These are phyloP conservation scores for Spergularia marina DNA, from an alignment of 148 eudicot species.

Conservation along the genomic window DNA sequence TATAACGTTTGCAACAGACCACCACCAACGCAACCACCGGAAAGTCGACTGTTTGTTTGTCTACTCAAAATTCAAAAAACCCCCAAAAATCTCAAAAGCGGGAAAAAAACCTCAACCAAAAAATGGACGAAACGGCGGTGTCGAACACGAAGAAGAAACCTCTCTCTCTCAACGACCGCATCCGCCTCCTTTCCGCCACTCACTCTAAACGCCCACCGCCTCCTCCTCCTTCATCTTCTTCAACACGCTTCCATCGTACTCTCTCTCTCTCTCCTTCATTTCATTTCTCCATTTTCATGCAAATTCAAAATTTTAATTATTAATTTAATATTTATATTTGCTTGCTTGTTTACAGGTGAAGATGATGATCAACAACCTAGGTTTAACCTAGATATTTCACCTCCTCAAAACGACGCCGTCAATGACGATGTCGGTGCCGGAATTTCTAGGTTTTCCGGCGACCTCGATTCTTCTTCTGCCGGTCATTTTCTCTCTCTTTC, in stretches of 20 bases:
- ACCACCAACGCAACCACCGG: not conserved
- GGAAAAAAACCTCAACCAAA: not conserved
- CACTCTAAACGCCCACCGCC: constrained; percentile 31
- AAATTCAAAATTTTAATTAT: not conserved
- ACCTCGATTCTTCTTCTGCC: constrained; percentile 40
- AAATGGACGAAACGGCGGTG: constrained; percentile 25
- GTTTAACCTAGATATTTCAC: constrained; percentile 4
- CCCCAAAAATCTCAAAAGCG: not conserved
- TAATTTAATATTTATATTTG: not conserved
- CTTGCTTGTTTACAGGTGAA: constrained; percentile 2
- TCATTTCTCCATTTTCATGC: not conserved
- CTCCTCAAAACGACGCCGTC: constrained; percentile 8
- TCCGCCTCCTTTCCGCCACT: constrained; percentile 50
- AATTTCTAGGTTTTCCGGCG: constrained; percentile 39
- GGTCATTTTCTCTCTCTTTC: constrained; percentile 16
- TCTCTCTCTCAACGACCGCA: constrained; percentile 62
- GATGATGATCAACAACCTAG: constrained; percentile 5
- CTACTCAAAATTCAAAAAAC: constrained; percentile 9
- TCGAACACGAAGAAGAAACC: constrained; percentile 41
- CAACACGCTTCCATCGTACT: not conserved
- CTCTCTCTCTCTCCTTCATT: constrained; percentile 2
- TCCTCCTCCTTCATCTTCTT: not conserved
- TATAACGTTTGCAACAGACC: too few relatives aligned
- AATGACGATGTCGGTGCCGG: constrained; percentile 9
- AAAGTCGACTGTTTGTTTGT: not conserved